A percentile compares a stretch with the other conserved stretches of the same genome.
phyloP scores from a whole-genome alignment of 2,329 filamentous ascomycete genomes.

The Ophiostoma quercus region DNA sequence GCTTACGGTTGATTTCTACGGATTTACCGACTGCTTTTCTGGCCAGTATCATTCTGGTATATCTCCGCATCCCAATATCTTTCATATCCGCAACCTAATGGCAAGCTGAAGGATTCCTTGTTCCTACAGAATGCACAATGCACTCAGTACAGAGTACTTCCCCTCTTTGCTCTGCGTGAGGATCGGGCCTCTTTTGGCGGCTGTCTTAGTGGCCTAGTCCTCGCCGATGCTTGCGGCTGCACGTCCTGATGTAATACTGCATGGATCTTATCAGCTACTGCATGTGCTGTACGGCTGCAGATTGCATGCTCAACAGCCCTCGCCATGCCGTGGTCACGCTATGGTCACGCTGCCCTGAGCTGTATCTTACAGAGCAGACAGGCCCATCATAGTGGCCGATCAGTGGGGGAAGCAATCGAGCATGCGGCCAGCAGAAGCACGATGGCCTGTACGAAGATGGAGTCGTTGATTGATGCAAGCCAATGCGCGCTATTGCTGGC shows the following conservation, averaged over 20 bases:
- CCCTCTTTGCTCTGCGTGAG: not conserved
- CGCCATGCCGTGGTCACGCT: not conserved
- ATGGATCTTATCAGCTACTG: not conserved
- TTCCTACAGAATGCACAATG: too few relatives aligned
- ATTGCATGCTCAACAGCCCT: not conserved
- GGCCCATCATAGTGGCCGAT: constrained; percentile 25
- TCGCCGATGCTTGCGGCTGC: constrained; percentile 1
- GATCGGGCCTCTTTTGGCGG: not conserved
- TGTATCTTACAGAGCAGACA: not conserved
- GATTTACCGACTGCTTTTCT: not conserved
- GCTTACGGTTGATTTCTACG: constrained; percentile 6
- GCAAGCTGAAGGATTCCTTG: not conserved
- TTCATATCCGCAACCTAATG: not conserved
- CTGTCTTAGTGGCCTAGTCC: not conserved
- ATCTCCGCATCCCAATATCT: not conserved
- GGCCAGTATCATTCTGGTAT: not conserved
- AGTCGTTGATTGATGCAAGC: not conserved
- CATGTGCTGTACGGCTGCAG: not conserved
- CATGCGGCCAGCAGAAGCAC: not conserved
- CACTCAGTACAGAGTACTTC: not conserved
- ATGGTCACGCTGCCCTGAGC: constrained; percentile 5
- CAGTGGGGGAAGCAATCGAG: constrained; percentile 24
- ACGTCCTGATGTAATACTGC: not conserved
- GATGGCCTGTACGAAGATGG: not conserved
- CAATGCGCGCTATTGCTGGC: not conserved